Percentiles rank a stretch among this genome's conserved stretches.
Conservation (phyloP, 1,139 yeast genomes). For the Zygoascus hellenicus region DNA sequence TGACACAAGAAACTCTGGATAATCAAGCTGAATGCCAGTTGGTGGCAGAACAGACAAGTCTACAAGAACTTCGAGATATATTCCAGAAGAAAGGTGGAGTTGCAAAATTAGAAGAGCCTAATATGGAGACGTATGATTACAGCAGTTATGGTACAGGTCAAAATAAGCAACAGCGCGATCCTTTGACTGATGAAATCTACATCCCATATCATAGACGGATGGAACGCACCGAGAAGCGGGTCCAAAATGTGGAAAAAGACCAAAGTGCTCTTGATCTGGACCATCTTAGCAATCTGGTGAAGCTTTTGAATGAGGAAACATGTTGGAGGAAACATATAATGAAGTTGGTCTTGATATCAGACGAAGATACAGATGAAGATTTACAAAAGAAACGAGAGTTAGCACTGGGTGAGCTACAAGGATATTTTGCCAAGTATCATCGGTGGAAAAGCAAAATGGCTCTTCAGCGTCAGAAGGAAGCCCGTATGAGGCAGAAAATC, state of each 20-base stretch:
- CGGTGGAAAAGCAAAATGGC: constrained; percentile 34
- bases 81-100: background rate
- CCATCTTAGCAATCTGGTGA: constrained; percentile 41
- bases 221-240: constrained; percentile 60
- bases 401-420: constrained; percentile 48
- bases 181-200: constrained; percentile 44
- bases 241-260: constrained; percentile 53
- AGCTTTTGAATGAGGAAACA: constrained; percentile 42
- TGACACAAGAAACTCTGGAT: background rate
- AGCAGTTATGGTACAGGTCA: background rate
- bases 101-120: background rate
- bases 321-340: constrained; percentile 54
- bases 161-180: constrained; percentile 31
- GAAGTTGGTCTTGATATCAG: constrained; percentile 48
- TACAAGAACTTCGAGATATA: background rate
- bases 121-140: background rate
- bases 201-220: constrained; percentile 51
- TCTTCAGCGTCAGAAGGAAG: constrained; percentile 3
- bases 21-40: background rate
- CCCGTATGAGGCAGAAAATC: background rate
- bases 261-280: constrained; percentile 48
- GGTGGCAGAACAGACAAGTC: background rate
- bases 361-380: constrained; percentile 45
- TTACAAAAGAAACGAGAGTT: constrained; percentile 44
- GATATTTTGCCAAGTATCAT: constrained; percentile 44